A percentile compares a stretch with the other conserved stretches of the same genome.
phyloP scores from a whole-genome alignment of 768 basidiomycete genomes.

The Leucocoprinus leucothites region DNA sequence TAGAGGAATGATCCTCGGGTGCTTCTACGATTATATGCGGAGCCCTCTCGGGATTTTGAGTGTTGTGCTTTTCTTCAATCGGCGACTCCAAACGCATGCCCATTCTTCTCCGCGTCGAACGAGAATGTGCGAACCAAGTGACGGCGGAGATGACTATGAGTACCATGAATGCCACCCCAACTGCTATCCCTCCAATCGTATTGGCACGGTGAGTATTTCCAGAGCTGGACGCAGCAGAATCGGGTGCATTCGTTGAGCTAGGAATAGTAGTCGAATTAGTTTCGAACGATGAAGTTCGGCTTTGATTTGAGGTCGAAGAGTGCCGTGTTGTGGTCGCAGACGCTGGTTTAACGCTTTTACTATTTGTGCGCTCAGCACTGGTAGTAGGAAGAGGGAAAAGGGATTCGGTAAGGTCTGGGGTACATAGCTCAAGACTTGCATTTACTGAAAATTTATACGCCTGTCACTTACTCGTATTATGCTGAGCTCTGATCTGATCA shows the following conservation, averaged over 20 bases:
- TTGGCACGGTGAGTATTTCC: background rate
- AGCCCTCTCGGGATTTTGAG: background rate
- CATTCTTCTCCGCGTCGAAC: background rate
- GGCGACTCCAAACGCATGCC: background rate
- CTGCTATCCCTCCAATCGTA: background rate
- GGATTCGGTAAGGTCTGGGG: slow-evolving; percentile 3
- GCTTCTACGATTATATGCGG: background rate
- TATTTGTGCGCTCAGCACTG: background rate
- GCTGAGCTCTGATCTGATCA: slow-evolving; percentile 4
- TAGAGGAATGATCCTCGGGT: background rate
- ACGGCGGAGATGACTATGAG: background rate
- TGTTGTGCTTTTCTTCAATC: background rate
- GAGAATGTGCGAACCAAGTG: background rate
- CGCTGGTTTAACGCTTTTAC: no score
- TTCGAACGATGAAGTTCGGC: background rate
- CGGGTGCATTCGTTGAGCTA: background rate
- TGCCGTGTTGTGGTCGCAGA: background rate
- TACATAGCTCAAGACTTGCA: background rate
- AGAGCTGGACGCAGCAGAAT: background rate
- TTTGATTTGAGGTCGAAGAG: background rate
- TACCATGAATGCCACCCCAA: background rate
- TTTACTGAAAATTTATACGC: background rate
- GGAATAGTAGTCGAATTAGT: background rate
- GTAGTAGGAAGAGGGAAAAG: background rate
- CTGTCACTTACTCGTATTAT: background rate